phyloP scores from a whole-genome alignment of 2,329 filamentous ascomycete species.

The Aspergillus udagawae region DNA sequence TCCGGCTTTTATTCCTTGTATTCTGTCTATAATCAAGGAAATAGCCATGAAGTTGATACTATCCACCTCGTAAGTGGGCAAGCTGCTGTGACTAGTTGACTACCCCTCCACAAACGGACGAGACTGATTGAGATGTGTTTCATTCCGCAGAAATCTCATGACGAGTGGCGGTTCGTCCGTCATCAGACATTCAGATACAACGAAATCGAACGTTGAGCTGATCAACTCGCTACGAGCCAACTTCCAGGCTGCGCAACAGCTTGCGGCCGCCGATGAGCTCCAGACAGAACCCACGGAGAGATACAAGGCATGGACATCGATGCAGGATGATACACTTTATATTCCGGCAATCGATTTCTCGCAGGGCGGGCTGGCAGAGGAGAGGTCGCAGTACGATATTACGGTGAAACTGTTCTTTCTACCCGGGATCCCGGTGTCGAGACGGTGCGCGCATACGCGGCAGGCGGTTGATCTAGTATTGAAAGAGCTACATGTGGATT shows the following conservation, averaged over 20 bases:
- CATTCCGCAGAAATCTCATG: slow-evolving; percentile 69
- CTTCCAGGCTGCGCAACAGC: slow-evolving; percentile 69
- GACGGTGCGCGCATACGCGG: slow-evolving; percentile 65
- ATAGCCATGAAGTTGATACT: slow-evolving; percentile 74
- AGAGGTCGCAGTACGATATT: slow-evolving; percentile 82
- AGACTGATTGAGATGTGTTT: not conserved
- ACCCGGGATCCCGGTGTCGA: slow-evolving; percentile 60
- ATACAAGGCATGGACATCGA: slow-evolving; percentile 63
- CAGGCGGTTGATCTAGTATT: slow-evolving; percentile 78
- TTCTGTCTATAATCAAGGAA: not conserved
- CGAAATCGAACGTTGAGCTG: slow-evolving; percentile 89
- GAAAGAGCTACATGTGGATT: slow-evolving; percentile 70
- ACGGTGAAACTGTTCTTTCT: slow-evolving; percentile 95
- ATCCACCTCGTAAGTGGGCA: slow-evolving; percentile 69
- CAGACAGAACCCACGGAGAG: slow-evolving; percentile 10
- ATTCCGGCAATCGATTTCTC: slow-evolving; percentile 75
- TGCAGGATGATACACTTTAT: slow-evolving; percentile 60
- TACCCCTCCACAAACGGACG: slow-evolving; percentile 6
- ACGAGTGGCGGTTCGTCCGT: slow-evolving; percentile 75
- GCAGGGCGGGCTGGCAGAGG: slow-evolving; percentile 69
- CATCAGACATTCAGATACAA: slow-evolving; percentile 70
- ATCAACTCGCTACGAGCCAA: slow-evolving; percentile 83
- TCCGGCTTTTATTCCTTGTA: no score
- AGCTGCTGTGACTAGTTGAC: not conserved
- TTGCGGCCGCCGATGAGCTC: slow-evolving; percentile 31